These are phyloP conservation scores for Fusarium praegraminearum DNA, from an alignment of 2,329 filamentous ascomycete genomes.

Conservation along the genomic window DNA sequence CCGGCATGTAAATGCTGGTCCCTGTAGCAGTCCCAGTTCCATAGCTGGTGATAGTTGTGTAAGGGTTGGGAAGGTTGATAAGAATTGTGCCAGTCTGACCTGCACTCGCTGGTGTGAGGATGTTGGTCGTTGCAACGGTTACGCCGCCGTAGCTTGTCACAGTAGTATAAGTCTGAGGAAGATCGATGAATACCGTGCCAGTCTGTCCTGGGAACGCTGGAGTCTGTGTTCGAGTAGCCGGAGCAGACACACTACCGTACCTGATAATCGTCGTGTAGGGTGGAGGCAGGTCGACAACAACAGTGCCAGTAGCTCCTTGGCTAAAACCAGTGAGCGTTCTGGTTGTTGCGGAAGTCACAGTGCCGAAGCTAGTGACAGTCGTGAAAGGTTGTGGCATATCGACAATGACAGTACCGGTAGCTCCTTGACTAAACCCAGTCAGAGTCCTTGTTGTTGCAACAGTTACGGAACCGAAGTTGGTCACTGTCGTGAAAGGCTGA, in stretches of 20 bases:
- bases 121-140: neutral
- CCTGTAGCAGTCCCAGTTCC: neutral
- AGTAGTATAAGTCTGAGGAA: constrained; percentile 4
- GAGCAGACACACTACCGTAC: neutral
- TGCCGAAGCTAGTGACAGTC: neutral
- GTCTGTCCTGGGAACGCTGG: neutral
- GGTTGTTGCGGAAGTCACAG: neutral
- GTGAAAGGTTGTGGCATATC: neutral
- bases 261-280: neutral
- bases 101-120: neutral
- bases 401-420: neutral
- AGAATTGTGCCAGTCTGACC: constrained; percentile 13
- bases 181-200: constrained; percentile 6
- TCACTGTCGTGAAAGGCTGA: neutral
- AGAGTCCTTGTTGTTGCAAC: neutral
- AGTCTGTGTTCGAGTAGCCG: neutral
- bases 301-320: neutral
- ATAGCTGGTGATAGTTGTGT: neutral
- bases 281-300: constrained; percentile 9
- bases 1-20: neutral
- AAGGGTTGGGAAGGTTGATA: constrained; percentile 13
- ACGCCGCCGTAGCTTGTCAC: neutral
- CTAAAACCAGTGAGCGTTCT: neutral
- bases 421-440: neutral
- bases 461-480: neutral